These are phyloP conservation scores for Beta corolliflora DNA, from an alignment of 179 eudicot genomes.

Conservation along the genomic window DNA sequence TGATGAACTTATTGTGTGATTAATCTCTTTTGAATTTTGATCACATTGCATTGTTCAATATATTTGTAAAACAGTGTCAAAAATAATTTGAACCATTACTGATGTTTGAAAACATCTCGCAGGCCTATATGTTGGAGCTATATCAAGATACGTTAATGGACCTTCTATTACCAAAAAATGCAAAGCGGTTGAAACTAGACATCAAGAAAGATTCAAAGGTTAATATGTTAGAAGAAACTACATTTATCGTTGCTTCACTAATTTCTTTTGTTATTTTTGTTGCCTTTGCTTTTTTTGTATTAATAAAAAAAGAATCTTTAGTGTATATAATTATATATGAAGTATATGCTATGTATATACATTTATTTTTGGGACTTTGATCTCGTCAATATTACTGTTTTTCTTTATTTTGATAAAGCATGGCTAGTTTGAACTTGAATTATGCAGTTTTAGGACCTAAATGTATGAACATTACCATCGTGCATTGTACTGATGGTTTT, in stretches of 20 bases:
- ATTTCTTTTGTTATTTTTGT: background rate
- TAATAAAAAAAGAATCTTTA: too few species aligned
- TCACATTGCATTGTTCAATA: background rate
- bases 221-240: background rate
- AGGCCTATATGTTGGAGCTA: constrained; percentile 95
- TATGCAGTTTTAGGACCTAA: background rate
- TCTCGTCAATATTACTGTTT: background rate
- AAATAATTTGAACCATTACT: background rate
- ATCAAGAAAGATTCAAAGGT: constrained; percentile 99
- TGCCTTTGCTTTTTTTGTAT: too few species aligned
- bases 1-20: background rate
- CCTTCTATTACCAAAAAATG: constrained; percentile 77
- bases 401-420: too few species aligned
- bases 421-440: background rate
- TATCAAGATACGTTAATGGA: constrained; percentile 95
- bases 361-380: too few species aligned
- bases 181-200: constrained; percentile 71
- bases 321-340: too few species aligned
- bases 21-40: background rate
- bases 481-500: background rate
- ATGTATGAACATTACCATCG: background rate
- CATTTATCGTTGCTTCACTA: background rate
- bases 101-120: constrained; percentile 19
- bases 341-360: background rate
- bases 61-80: background rate